A percentile compares a stretch with the other conserved stretches of the same genome.
phyloP scores from a whole-genome alignment of 768 basidiomycete species.

The Leucogyrophana mollusca region DNA sequence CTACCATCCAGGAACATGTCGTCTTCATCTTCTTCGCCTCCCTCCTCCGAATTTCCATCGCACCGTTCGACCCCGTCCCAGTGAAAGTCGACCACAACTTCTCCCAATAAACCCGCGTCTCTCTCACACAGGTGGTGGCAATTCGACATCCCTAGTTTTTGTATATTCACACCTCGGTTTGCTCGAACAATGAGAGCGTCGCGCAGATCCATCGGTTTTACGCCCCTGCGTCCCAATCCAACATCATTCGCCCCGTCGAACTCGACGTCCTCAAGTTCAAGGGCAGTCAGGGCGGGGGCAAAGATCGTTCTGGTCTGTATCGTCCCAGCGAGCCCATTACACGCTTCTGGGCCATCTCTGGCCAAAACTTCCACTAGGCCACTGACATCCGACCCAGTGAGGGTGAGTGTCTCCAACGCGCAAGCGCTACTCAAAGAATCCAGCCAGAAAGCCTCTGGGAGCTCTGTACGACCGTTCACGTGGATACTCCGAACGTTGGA shows the following conservation, averaged over 20 bases:
- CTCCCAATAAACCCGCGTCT: constrained; percentile 5
- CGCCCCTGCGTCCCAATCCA: neutral
- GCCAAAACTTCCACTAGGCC: too few species aligned
- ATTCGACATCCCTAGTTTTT: constrained; percentile 7
- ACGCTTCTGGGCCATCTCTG: too few species aligned
- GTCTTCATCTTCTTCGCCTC: neutral
- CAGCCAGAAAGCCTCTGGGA: neutral
- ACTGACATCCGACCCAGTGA: too few species aligned
- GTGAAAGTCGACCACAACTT: constrained; percentile 9
- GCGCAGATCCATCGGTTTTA: constrained; percentile 10
- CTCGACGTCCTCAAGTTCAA: constrained; percentile 6
- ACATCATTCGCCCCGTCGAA: constrained; percentile 5
- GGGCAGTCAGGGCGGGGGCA: constrained; percentile 13
- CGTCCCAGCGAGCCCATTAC: too few species aligned
- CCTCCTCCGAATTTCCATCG: neutral
- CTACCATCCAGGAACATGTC: too few species aligned
- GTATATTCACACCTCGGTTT: constrained; percentile 9
- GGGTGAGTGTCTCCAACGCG: too few species aligned
- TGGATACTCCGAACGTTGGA: neutral
- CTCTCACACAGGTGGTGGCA: constrained; percentile 10
- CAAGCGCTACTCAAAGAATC: neutral
- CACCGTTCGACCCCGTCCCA: constrained; percentile 15
- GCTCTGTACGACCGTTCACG: neutral
- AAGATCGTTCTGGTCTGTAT: constrained; percentile 5
- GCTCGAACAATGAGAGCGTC: constrained; percentile 15